phyloP scores from a whole-genome alignment of 179 eudicot genomes.

The Vitellaria paradoxa region DNA sequence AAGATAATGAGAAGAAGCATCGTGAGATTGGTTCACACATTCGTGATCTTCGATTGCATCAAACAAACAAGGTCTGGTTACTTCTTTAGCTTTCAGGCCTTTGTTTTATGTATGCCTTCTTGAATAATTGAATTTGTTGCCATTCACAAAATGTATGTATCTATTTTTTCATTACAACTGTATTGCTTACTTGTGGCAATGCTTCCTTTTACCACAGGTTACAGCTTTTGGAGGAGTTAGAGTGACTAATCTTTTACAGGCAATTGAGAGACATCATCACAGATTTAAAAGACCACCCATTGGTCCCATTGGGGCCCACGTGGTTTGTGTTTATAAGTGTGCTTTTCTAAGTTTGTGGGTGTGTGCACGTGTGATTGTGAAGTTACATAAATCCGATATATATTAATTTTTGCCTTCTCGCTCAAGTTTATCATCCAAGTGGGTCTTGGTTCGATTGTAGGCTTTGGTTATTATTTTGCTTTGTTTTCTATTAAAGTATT shows the following conservation, averaged over 20 bases:
- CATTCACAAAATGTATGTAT: not conserved
- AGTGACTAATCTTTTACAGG: conserved; percentile 64
- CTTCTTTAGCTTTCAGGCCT: conserved; percentile 9
- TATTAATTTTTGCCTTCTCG: not conserved
- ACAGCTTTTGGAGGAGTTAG: conserved; percentile 88
- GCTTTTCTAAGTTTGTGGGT: not conserved
- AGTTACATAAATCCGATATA: not conserved
- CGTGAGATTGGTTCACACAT: conserved; percentile 38
- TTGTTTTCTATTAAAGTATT: not conserved
- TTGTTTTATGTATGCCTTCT: not conserved
- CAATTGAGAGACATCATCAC: conserved; percentile 65
- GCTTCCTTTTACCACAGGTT: conserved; percentile 45
- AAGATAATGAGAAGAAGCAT: conserved; percentile 37
- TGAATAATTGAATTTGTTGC: not conserved
- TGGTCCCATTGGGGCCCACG: conserved; percentile 91
- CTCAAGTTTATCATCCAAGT: not conserved
- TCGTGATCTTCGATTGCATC: conserved; percentile 52
- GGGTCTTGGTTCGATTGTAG: not conserved
- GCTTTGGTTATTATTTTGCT: conserved; percentile 1
- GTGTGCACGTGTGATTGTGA: not conserved
- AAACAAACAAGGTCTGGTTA: conserved; percentile 67
- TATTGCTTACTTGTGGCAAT: not conserved
- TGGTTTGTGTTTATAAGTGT: conserved; percentile 49
- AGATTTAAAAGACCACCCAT: conserved; percentile 79
- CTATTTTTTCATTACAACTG: not conserved